Base-by-base conservation (phyloP, 768 basidiomycete species). In the Boletus insuetus region DNA sequence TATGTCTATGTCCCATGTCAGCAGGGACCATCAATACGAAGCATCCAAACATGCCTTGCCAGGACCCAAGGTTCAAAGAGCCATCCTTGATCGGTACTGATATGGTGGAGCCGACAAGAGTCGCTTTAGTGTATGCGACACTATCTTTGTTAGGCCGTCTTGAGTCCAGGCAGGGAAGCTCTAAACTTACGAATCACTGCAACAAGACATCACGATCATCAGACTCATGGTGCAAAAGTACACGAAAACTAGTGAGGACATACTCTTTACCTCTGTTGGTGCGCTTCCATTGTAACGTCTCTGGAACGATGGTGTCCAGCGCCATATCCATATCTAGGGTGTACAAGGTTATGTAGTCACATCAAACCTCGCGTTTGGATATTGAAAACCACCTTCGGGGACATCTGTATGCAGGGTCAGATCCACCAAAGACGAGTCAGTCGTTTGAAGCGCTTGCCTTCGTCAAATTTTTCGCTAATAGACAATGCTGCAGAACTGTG, bases 211-310 rank as follows among this genome's bases (percentile, higher is more conserved):
- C 41, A 42, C 24, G 20, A 31, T 24, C 17, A 35, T 35, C 34
- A 35, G 34, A 35, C 6, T 35, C 17, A 45, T 38, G 13, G 45
- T 14, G 37, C 14, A n/a, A 16, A 46, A 17, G n/a, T 35, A 35
- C 26, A 46, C 7, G 14, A 22, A 31, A 34, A 22, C 34, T 20
- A 16, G 26, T 24, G 34, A 34, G 3, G 13, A 64, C 65, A 74
- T 67, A 94, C 92, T 96, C 94, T 44, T 86, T 89, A 20, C 93
- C 94, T 75, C 97, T 94, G 66, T 94, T 92, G 0, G 85, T 91
- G 69, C 96, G 94, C 38, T 75, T 74, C 93, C 94, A 96, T 49
- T 82, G 72, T 13, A 95, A 74, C 13, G 68, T 78, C 67, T 97
- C 94, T 1, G 94, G 94, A 1, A 98, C 92, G 55, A 97, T 84